Evolutionary conservation across 1,139 yeast genomes (phyloP), one percentile per base, ranked within the genome.

Genomic region (Yamadazyma dendronema): DNA sequence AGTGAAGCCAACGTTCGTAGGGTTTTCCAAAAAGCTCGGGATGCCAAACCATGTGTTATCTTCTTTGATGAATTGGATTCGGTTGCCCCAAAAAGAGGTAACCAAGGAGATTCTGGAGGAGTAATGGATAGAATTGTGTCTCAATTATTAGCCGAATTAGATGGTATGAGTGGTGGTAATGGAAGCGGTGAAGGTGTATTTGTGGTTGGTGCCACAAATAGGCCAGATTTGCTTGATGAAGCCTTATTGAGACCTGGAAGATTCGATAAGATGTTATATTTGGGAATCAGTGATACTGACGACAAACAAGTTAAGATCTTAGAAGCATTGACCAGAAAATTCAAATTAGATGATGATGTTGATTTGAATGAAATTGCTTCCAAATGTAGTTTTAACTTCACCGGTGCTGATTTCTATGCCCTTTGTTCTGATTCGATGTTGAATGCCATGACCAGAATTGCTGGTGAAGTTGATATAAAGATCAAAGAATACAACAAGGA

Each of bases 71-170:
- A 92, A 61, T 75, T 92, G 62, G 98, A 92, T 63, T 89, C 97
- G 2, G 96, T 90, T 2, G 98, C 98, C 0, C 97, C 97, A 1
- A 90, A 92, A 59, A 80, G 97, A 66, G 97, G 97, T 30, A 90
- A 92, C 57, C 97, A 90, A 56, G 97, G 97, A 24, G 97, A 92
- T 60, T 88, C 97, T 2, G 97, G 97, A 17, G 97, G 97, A 46
- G 97, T 90, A 4, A 90, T 90, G 97, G 97, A 92, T 58, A 77
- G 98, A 61, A 92, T 92, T 49, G 98, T 92, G 1, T 89, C 97
- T 0, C 98, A 92, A 59, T 67, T 92, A 34, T 69, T 92, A 35
- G 96, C 97, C 0, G 98, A 92, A 58, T 68, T 92, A 34, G 98
- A 92, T 56, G 97, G 97, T 28, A 90, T 90, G 97, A 84, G 94